Evolutionary conservation across 164 flowering plant genomes (phyloP).

Genomic region (Macadamia integrifolia): DNA sequence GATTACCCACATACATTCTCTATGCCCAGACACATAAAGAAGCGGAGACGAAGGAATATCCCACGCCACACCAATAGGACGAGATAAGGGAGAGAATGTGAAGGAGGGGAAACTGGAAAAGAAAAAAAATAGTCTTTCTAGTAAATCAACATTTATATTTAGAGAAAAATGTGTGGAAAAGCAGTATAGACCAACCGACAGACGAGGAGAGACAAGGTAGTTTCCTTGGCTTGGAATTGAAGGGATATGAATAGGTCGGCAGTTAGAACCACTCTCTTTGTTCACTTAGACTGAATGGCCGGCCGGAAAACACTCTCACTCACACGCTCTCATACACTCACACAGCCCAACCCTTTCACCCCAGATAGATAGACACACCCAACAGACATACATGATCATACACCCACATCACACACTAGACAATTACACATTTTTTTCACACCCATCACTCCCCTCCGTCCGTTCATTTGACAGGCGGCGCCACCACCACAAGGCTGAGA

Average conservation of each 20-base stretch:
- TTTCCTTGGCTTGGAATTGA: background rate
- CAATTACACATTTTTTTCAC: too few relatives aligned
- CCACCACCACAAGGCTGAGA: slow-evolving; percentile 25
- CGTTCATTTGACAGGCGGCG: slow-evolving; percentile 31
- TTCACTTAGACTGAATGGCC: background rate
- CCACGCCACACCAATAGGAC: too few relatives aligned
- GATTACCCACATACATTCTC: too few relatives aligned
- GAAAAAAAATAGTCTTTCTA: too few relatives aligned
- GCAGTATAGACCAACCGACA: slow-evolving; percentile 12
- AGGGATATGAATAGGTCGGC: slow-evolving; percentile 1
- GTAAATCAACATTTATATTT: background rate
- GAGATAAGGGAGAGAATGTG: too few relatives aligned
- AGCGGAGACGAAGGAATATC: too few relatives aligned
- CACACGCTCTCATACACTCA: background rate
- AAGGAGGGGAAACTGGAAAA: too few relatives aligned
- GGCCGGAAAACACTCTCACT: slow-evolving; percentile 14
- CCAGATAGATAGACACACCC: background rate
- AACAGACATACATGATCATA: too few relatives aligned
- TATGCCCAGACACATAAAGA: too few relatives aligned
- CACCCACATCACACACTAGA: too few relatives aligned
- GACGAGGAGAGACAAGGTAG: slow-evolving; percentile 2
- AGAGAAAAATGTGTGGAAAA: background rate
- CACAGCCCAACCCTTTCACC: background rate
- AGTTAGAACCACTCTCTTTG: slow-evolving; percentile 2
- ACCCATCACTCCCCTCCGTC: slow-evolving; percentile 22